Evolutionary conservation across 2,329 filamentous ascomycete genomes (phyloP).

Genomic region (Fulvia fulva): DNA sequence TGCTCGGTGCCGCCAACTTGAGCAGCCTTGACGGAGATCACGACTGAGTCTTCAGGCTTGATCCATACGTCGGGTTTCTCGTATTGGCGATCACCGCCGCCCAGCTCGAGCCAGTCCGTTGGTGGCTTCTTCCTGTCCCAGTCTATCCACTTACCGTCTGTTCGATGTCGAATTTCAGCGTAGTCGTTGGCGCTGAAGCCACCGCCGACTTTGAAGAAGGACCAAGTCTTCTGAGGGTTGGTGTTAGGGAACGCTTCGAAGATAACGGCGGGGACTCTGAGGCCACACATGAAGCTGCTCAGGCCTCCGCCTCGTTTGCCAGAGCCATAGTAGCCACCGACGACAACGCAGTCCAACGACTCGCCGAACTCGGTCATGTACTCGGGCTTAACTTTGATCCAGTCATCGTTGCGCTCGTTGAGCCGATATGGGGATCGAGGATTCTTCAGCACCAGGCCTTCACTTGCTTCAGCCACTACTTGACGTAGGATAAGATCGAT

Average conservation of each 20-base stretch:
- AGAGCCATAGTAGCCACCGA: conserved; percentile 90
- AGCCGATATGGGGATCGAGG: conserved; percentile 80
- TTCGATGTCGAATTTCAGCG: conserved; percentile 72
- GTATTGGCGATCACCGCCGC: conserved; percentile 67
- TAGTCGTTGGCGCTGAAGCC: conserved; percentile 85
- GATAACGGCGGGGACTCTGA: conserved; percentile 39
- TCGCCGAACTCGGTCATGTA: conserved; percentile 98
- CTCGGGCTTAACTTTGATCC: conserved; percentile 98
- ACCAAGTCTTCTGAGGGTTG: conserved; percentile 72
- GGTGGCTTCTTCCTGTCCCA: conserved; percentile 80
- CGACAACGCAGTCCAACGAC: conserved; percentile 80
- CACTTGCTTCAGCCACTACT: conserved; percentile 80
- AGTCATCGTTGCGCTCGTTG: conserved; percentile 88
- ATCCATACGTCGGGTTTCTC: conserved; percentile 94
- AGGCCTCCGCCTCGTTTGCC: conserved; percentile 77
- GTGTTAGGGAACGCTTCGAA: conserved; percentile 9
- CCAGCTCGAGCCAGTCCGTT: conserved; percentile 72
- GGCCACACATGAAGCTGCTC: conserved; percentile 84
- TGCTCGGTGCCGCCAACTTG: conserved; percentile 70
- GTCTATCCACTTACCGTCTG: conserved; percentile 84
- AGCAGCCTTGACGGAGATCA: conserved; percentile 84
- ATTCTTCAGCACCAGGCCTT: conserved; percentile 91
- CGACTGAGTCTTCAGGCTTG: conserved; percentile 78
- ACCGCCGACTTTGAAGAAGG: conserved; percentile 98
- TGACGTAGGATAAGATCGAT: conserved; percentile 77